Evolutionary conservation across 768 basidiomycete genomes (phyloP), one percentile per base, ranked within the genome.

Genomic region (Mycena crocata): DNA sequence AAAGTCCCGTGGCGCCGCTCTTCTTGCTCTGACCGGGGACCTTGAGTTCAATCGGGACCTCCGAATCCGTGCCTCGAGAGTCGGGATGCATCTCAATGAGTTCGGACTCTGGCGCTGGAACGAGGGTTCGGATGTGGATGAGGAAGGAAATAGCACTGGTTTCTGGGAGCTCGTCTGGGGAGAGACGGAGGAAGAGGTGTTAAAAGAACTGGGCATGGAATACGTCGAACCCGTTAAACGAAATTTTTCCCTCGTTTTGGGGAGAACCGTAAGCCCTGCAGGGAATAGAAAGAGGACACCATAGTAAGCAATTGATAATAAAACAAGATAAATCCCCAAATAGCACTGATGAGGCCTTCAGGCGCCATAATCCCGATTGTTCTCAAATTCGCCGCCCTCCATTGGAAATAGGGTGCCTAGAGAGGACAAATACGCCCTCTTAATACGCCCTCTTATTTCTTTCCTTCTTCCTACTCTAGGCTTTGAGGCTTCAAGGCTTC

Each of bases 91-190:
- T 35, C 79, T 92, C 31, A 85, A 90, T 68, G 87, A 89, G 68
- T 86, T 81, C 67, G 91, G 91, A 15, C 77, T 92, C 5, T 92
- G 91, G 91, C 80, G 76, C 54, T 90, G 88, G 87, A 77, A 76
- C 50, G 63, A 66, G 13, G 60, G 57, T 4, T 40, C 37, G n/a
- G 62, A 63, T 15, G 32, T 31, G 21, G 62, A 35, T 32, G 56
- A 71, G 57, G 63, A 35, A 10, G 30, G 24, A 15, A 54, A 51
- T 12, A 35, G 23, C 31, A 50, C 69, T 17, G 85, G 86, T 0
- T 81, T 79, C 52, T 88, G 87, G 87, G 82, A 83, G 52, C 77
- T 86, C 32, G 64, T 86, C 15, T 76, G 78, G 28, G 79, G 81
- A 4, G 67, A 77, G 26, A 83, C 79, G 32, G 87, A 89, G 73